Base-by-base conservation (phyloP, 768 basidiomycete genomes). In the Mycena alexandri region DNA sequence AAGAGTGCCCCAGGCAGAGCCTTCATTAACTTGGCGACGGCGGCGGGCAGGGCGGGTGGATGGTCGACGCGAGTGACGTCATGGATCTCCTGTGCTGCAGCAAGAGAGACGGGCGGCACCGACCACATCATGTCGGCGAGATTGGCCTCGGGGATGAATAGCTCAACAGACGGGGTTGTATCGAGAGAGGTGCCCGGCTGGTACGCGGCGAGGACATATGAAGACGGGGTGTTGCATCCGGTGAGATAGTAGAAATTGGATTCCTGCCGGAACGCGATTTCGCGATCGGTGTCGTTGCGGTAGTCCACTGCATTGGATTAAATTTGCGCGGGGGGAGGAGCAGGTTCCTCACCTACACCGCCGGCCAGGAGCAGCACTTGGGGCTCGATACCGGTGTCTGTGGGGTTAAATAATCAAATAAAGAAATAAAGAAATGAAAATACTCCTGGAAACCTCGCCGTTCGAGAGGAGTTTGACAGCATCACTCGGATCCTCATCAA, bases 181-280 rank as follows among this genome's bases (percentile, higher is more conserved):
- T 78, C 79, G n/a, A 83, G 74, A 5, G 83, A 80, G 14, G 85
- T 84, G 22, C 83, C 84, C 46, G 84, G 80, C 65, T 88, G 82
- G 75, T 84, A 90, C 2, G 84, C 78, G 11, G 92, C 79, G 21
- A 95, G 79, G 14, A 95, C 77, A 69, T 87, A 88, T 1, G 93
- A 90, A 0, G 85, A 84, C 0, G 95, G 93, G 5, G 94, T 84
- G 52, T 83, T 81, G 78, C 93, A 95, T 58, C 94, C 95, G 0
- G 93, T 87, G 17, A 97, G 83, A 76, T 95, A 97, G 79, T 87
- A 90, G 76, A 97, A 97, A 79, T 97, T 97, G 72, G 91, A 91
- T 78, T 96, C 94, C 67, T 81, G 81, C 48, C 78, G 79, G 70
- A 94, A 94, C 5, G 82, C 75, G 47, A 94, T 79, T 79, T 95